A percentile compares a stretch with the other conserved stretches of the same genome.
phyloP scores from a whole-genome alignment of 805 yeast genomes.

The Saturnispora zaruensis region DNA sequence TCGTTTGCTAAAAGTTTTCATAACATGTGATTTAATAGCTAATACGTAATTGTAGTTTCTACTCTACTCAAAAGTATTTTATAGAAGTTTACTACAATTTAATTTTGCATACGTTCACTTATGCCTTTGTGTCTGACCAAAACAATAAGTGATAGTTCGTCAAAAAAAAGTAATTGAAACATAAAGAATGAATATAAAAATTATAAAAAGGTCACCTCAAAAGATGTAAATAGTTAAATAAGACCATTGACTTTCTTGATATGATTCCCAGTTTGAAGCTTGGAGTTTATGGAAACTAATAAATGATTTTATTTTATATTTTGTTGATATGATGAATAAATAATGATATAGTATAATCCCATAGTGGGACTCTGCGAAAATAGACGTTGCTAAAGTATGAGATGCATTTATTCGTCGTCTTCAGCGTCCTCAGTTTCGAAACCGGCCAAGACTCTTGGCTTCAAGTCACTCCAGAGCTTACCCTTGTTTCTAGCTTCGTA shows the following conservation, averaged over 20 bases:
- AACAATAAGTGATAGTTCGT: background rate
- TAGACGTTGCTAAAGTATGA: background rate
- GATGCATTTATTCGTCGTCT: slow-evolving; percentile 35
- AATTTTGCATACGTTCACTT: background rate
- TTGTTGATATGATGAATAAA: background rate
- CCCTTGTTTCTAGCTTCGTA: slow-evolving; percentile 76
- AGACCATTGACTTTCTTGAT: background rate
- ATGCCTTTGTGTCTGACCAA: background rate
- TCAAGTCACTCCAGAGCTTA: slow-evolving; percentile 78
- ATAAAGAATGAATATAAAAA: background rate
- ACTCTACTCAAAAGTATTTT: background rate
- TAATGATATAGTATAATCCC: background rate
- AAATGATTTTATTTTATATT: background rate
- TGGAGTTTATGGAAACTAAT: background rate
- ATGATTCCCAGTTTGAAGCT: background rate
- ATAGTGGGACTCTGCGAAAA: background rate
- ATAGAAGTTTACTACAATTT: background rate
- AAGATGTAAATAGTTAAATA: background rate
- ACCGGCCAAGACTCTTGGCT: slow-evolving; percentile 43
- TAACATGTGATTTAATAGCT: background rate
- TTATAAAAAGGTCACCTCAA: background rate
- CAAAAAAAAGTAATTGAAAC: background rate
- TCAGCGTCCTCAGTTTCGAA: slow-evolving; percentile 54
- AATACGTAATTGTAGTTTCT: background rate
- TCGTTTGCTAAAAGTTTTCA: slow-evolving; percentile 9